A percentile compares a stretch with the other conserved stretches of the same genome.
phyloP scores from a whole-genome alignment of 495 filamentous ascomycete genomes.

The Sabuloglossum arenarium region DNA sequence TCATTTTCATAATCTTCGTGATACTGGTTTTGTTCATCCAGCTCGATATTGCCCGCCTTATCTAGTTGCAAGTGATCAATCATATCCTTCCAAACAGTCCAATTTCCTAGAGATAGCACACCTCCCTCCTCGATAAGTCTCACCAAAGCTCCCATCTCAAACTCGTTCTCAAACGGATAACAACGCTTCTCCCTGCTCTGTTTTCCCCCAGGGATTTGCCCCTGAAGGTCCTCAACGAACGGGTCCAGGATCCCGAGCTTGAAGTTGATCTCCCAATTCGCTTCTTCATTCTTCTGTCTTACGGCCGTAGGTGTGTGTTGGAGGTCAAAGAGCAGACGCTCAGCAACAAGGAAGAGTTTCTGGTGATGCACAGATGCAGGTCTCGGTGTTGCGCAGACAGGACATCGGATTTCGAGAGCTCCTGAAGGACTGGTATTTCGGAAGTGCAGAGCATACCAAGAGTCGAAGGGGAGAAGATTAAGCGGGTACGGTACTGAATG shows the following conservation, averaged over 20 bases:
- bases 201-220: slow-evolving; percentile 6
- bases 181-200: slow-evolving; percentile 6
- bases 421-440: neutral
- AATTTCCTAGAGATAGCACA: slow-evolving; percentile 6
- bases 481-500: slow-evolving; percentile 8
- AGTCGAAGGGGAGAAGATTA: slow-evolving; percentile 7
- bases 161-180: slow-evolving; percentile 9
- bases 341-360: slow-evolving; percentile 10
- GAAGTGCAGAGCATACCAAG: slow-evolving; percentile 9
- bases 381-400: neutral
- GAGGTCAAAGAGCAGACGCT: slow-evolving; percentile 7
- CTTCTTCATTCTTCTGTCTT: slow-evolving; percentile 7
- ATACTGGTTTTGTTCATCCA: neutral
- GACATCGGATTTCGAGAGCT: slow-evolving; percentile 2
- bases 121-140: slow-evolving; percentile 4
- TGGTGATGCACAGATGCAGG: slow-evolving; percentile 4
- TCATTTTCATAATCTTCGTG: neutral
- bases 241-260: slow-evolving; percentile 9
- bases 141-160: slow-evolving; percentile 7
- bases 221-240: slow-evolving; percentile 5
- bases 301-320: neutral
- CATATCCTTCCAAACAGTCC: slow-evolving; percentile 4
- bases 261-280: slow-evolving; percentile 10
- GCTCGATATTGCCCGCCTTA: neutral
- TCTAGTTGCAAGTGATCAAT: slow-evolving; percentile 1